These are phyloP conservation scores for Coemansia sp. DNA, from an alignment of 192 early-diverging fungal genomes.

Conservation along the genomic window DNA sequence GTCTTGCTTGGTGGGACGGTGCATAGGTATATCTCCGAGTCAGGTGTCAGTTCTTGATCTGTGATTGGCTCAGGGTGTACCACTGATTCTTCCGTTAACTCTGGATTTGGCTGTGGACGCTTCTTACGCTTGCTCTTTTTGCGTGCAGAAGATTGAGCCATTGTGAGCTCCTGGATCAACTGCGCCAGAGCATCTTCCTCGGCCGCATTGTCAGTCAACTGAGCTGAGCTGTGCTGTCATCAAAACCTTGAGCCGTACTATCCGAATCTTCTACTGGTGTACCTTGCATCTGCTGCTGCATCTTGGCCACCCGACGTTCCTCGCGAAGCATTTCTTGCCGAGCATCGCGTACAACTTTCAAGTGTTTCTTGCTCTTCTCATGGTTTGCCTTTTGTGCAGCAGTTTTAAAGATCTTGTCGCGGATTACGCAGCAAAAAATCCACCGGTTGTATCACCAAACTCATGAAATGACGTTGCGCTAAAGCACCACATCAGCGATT, in stretches of 20 bases:
- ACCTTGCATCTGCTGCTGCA: slow-evolving; percentile 6
- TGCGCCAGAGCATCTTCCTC: slow-evolving; percentile 28
- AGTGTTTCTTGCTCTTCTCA: slow-evolving; percentile 82
- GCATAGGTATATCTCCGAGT: not conserved
- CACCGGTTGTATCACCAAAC: slow-evolving; percentile 66
- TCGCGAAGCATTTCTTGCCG: slow-evolving; percentile 75
- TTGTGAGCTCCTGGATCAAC: slow-evolving; percentile 51
- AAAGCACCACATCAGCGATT: slow-evolving; percentile 78
- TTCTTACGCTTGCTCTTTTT: slow-evolving; percentile 49
- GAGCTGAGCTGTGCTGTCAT: not conserved
- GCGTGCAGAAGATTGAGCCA: slow-evolving; percentile 33
- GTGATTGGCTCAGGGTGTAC: not conserved
- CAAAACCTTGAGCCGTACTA: too few relatives aligned
- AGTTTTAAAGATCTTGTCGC: slow-evolving; percentile 85
- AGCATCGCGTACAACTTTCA: slow-evolving; percentile 73
- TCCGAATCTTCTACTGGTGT: not conserved
- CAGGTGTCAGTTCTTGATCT: not conserved
- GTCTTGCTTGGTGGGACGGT: slow-evolving; percentile 47
- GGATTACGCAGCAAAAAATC: slow-evolving; percentile 83
- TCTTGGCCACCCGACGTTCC: slow-evolving; percentile 52
- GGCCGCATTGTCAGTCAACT: not conserved
- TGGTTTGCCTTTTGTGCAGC: slow-evolving; percentile 81
- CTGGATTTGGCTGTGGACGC: slow-evolving; percentile 35
- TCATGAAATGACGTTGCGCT: slow-evolving; percentile 68
- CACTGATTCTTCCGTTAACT: not conserved